Conservation (phyloP, 805 yeast species). For the Cyberlindnera sargentensis region DNA sequence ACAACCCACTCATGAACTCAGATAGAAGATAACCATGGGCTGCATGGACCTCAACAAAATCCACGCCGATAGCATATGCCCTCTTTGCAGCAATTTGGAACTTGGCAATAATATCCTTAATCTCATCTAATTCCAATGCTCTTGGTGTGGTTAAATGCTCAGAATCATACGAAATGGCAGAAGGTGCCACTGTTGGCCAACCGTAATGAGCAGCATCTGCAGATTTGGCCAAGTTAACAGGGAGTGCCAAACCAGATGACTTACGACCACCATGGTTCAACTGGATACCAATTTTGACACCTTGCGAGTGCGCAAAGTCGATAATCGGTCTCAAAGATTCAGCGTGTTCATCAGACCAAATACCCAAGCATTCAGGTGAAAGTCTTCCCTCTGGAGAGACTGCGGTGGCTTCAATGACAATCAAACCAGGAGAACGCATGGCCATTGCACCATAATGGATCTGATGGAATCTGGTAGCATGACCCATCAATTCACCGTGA, state of each 20-base stretch:
- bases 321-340: constrained; percentile 31
- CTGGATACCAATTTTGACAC: constrained; percentile 43
- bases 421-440: constrained; percentile 42
- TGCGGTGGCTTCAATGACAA: constrained; percentile 40
- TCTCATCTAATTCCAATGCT: constrained; percentile 37
- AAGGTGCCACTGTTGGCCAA: constrained; percentile 40
- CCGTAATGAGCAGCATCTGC: constrained; percentile 32
- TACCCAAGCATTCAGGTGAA: constrained; percentile 40
- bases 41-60: constrained; percentile 26
- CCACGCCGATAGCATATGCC: constrained; percentile 34
- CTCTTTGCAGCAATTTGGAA: constrained; percentile 42
- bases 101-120: constrained; percentile 31
- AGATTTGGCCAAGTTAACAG: constrained; percentile 25
- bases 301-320: constrained; percentile 40
- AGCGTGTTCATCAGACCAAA: constrained; percentile 47
- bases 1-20: constrained; percentile 37
- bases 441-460: constrained; percentile 44
- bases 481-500: constrained; percentile 25
- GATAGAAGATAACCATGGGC: constrained; percentile 49
- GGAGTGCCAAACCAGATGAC: constrained; percentile 29
- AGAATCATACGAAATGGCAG: constrained; percentile 28
- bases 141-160: constrained; percentile 26
- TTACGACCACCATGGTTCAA: constrained; percentile 52
- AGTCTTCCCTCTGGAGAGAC: constrained; percentile 35
- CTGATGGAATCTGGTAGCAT: constrained; percentile 39